Evolutionary conservation across 257 asterid genomes (phyloP).

Genomic region (Ligustrum vulgare): DNA sequence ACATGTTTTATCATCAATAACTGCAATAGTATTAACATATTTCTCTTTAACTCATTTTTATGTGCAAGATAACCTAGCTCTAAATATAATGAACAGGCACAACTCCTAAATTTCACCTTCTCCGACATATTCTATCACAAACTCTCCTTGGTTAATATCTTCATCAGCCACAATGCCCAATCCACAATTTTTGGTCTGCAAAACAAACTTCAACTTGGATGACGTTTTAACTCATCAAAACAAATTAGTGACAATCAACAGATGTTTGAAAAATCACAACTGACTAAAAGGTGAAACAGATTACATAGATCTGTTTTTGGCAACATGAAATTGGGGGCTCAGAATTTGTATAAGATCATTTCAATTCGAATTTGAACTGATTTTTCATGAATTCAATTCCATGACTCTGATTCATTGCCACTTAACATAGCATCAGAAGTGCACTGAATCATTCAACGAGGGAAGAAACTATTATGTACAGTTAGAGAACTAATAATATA

Average conservation of each 20-base stretch:
- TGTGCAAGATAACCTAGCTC: neutral
- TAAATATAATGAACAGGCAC: conserved; percentile 10
- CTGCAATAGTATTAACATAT: conserved; percentile 42
- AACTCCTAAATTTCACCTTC: conserved; percentile 58
- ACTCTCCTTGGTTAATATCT: conserved; percentile 82
- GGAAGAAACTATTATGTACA: neutral
- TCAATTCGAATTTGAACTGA: neutral
- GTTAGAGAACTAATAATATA: conserved; percentile 4
- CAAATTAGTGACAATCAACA: neutral
- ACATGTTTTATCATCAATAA: conserved; percentile 93
- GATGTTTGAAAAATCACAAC: neutral
- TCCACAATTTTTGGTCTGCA: conserved; percentile 98
- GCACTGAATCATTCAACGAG: neutral
- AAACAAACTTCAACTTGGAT: conserved; percentile 26
- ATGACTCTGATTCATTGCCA: neutral
- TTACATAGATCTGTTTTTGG: neutral
- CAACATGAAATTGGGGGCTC: neutral
- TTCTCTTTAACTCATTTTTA: conserved; percentile 19
- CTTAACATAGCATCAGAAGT: neutral
- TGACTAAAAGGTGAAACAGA: conserved; percentile 5
- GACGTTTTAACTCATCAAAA: conserved; percentile 16
- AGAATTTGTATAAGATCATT: neutral
- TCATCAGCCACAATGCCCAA: conserved; percentile 89
- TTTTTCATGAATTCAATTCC: neutral
- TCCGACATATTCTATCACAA: conserved; percentile 94